phyloP scores from a whole-genome alignment of 108 stramenopile species.

The Schizochytrium sp. region DNA sequence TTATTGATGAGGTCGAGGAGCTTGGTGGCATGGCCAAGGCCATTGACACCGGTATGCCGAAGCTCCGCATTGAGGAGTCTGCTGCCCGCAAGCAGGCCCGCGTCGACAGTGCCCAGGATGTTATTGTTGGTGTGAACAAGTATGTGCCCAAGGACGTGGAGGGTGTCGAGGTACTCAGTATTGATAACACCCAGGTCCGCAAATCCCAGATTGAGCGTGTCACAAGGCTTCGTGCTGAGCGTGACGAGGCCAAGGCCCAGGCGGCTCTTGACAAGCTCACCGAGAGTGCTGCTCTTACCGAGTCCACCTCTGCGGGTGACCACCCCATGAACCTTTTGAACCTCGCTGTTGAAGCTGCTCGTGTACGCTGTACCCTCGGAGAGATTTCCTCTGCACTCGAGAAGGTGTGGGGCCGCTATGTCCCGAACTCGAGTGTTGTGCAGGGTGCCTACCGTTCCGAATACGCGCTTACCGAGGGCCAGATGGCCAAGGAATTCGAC shows the following conservation, averaged over 20 bases:
- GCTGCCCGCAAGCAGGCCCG: constrained; percentile 94
- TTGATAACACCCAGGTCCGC: constrained; percentile 90
- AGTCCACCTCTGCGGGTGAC: constrained; percentile 82
- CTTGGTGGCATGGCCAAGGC: constrained; percentile 96
- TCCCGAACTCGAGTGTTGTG: constrained; percentile 86
- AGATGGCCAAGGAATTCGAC: constrained; percentile 81
- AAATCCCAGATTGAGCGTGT: constrained; percentile 84
- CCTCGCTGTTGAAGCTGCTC: constrained; percentile 91
- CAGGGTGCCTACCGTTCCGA: constrained; percentile 91
- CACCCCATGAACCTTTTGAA: constrained; percentile 89
- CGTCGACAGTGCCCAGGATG: constrained; percentile 86
- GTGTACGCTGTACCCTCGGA: constrained; percentile 89
- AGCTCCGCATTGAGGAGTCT: constrained; percentile 94
- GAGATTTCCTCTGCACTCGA: constrained; percentile 95
- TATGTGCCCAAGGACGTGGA: constrained; percentile 84
- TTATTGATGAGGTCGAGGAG: constrained; percentile 91
- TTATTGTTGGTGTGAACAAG: constrained; percentile 97
- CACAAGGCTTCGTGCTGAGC: constrained; percentile 78
- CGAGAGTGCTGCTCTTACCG: constrained; percentile 79
- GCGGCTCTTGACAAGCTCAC: constrained; percentile 80
- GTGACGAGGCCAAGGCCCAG: constrained; percentile 82
- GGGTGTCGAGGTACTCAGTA: constrained; percentile 83
- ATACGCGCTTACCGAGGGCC: constrained; percentile 72
- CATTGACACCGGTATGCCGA: constrained; percentile 93
- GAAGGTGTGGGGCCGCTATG: constrained; percentile 93